Evolutionary conservation across 805 yeast species (phyloP), one percentile per base, ranked within the genome.

Genomic region (Wickerhamiella spandovensis): DNA sequence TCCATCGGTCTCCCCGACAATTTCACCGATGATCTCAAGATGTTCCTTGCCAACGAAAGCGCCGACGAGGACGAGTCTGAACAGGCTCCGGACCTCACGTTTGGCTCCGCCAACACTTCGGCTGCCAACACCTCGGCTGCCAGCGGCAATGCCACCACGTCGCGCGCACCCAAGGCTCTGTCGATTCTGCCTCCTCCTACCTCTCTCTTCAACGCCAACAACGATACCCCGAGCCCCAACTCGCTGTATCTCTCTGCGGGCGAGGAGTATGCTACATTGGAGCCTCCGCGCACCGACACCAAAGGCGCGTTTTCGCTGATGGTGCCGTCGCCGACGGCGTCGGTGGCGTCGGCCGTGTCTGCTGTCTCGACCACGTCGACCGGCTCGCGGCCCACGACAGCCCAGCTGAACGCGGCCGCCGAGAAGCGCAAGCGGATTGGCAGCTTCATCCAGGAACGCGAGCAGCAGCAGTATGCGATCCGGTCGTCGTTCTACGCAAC

Each of bases 1-100:
- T 44, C 46, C n/a, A 44, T 44, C 18, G 46, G 46, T 17, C 18
- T 44, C 21, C 46, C 46, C 46, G 28, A 24, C 8, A 54, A 53
- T 5, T 55, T 56, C 47, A 58, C 58, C 9, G 59, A 56, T 17
- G 58, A 56, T 30, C 47, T 56, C 18, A 56, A 54, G 38, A 25
- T 17, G 13, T 37, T 56, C 6, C 48, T 56, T 1, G 42, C 51
- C 7, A 39, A 52, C 8, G 55, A 55, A 23, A 15, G 21, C 20
- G 35, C 38, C 10, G 9, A 18, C 23, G 21, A 24, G 13, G 18
- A 23, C n/a, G 42, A 23, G 8, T 32, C n/a, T 2, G 43, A 9
- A 7, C 47, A 37, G n/a, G n/a, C 17, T 43, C 38, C 55, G 51
- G 20, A 43, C 18, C 20, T 53, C 50, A 10, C 53, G 53, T 7